Evolutionary conservation across 768 basidiomycete genomes (phyloP), one percentile per base, ranked within the genome.

Genomic region (Phlegmacium glaucopus): DNA sequence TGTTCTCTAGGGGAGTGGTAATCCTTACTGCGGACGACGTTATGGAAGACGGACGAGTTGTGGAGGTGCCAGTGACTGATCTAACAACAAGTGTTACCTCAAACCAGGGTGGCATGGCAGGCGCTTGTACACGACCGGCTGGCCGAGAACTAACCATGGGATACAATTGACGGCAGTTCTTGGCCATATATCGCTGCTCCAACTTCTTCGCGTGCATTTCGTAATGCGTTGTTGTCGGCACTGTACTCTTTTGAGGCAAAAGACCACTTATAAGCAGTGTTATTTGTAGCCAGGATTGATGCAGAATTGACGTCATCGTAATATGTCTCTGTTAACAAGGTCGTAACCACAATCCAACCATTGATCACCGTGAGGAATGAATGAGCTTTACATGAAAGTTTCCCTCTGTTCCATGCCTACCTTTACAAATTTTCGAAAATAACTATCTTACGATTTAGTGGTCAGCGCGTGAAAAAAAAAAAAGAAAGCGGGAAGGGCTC

Each of bases 341-440:
- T n/a, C n/a, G n/a, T n/a, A n/a, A n/a, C n/a, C n/a, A n/a, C n/a
- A n/a, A n/a, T n/a, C n/a, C n/a, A n/a, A n/a, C n/a, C n/a, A n/a
- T n/a, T n/a, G n/a, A n/a, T n/a, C n/a, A n/a, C n/a, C n/a, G n/a
- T n/a, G n/a, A n/a, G n/a, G n/a, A n/a, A 29, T 34, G 9, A 13
- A 9, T 13, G 42, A n/a, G 8, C n/a, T 25, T 67, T 72, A 90
- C 88, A 76, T 25, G 82, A 66, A 8, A 94, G 72, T 61, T 76
- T 83, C 5, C 88, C 89, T 62, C 77, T 76, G 65, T 94, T 94
- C 91, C 91, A 94, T 22, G 81, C 82, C 78, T 90, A 85, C 85
- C 76, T 87, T 89, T 34, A 93, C 83, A 59, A 97, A 96, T 68
- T 94, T 95, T 58, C 86, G 83, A 62, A 97, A 97, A 62, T 94